Base-by-base conservation (phyloP, 2,329 filamentous ascomycete genomes). In the Proliferodiscus dingleyae region DNA sequence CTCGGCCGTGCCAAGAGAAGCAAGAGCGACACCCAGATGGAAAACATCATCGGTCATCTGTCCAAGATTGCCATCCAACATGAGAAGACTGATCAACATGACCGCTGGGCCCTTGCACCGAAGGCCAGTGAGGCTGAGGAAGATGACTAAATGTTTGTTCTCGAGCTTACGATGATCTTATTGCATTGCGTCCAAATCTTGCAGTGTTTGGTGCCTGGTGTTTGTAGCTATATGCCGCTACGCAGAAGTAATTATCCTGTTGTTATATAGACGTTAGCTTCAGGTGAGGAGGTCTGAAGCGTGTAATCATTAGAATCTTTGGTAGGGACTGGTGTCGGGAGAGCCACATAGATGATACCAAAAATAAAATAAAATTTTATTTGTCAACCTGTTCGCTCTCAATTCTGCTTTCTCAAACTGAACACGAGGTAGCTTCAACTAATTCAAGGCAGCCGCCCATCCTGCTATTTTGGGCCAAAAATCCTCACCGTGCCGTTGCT, bases 11-110 rank as follows among this genome's bases (percentile, higher is more conserved):
- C 79, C 69, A 73, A 79, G 66, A 74, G 80, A 56, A 74, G 70
- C 61, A 67, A 71, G 59, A 75, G 78, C 68, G 78, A 84, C 62
- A 80, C 78, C 51, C 69, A 76, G 51, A 77, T 83, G 64, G 80
- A 83, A 73, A 82, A 83, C 68, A 78, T 81, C 66, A 74, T 84
- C 57, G 74, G 72, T 39, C 77, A 80, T 54, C 72, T 84, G 50
- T 77, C 75, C 69, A 83, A 83, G 71, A 68, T 83, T 52, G 75
- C 78, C 28, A 64, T 82, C 56, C 73, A 77, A 66, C 77, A 81
- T 64, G 74, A 78, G 61, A 64, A 60, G 41, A 75, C 78, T 57
- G 71, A 71, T 57, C 60, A 69, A 53, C 70, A 28, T 23, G 50
- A 51, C 41, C 50, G 61, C 36, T 63, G 51, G 51, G 49, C 56